Evolutionary conservation across 1,284 basidiomycete genomes (phyloP), one percentile per base, ranked within the genome.

Genomic region (Ustilago bromivora): DNA sequence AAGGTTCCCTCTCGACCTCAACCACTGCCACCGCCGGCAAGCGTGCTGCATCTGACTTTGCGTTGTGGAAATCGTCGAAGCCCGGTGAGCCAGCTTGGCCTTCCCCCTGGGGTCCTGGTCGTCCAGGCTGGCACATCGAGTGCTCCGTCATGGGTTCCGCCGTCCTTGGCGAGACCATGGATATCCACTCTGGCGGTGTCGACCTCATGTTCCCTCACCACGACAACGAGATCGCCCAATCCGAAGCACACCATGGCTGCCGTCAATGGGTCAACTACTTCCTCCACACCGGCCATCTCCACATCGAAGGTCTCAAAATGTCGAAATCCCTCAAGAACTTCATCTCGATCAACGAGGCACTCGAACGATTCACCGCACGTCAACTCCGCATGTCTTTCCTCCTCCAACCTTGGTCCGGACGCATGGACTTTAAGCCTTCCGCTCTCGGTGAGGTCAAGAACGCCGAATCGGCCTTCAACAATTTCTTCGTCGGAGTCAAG

Each of bases 51-150:
- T 87, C 89, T 12, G 96, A 99, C 88, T 99, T 99, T 87, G 97
- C 97, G 7, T 88, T 99, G 13, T 99, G 97, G 97, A 99, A 99
- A 88, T 91, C 94, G 3, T 95, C 94, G 36, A 98, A 97, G 88
- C 91, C 95, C 1, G 97, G 97, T n/a, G 97, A 99, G 87, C 97
- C 97, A 2, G 92, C 92, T 3, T 99, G 97, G 97, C 91, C 92
- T 0, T 98, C 95, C 10, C 92, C 94, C 7, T 99, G 97, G 97
- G 97, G 97, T 34, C 89, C 89, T 43, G 97, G 97, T n/a, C 90
- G 97, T 63, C 97, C 97, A 1, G 97, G 97, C 11, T 99, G 97
- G 97, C 97, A 99, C 86, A 99, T 99, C 68, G 97, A 99, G 87
- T 99, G 97, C 88, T 96, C 94, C 11, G 97, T 98, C 53, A 99